Conservation (phyloP, 2,329 filamentous ascomycete species). For the Aspergillus candidus region DNA sequence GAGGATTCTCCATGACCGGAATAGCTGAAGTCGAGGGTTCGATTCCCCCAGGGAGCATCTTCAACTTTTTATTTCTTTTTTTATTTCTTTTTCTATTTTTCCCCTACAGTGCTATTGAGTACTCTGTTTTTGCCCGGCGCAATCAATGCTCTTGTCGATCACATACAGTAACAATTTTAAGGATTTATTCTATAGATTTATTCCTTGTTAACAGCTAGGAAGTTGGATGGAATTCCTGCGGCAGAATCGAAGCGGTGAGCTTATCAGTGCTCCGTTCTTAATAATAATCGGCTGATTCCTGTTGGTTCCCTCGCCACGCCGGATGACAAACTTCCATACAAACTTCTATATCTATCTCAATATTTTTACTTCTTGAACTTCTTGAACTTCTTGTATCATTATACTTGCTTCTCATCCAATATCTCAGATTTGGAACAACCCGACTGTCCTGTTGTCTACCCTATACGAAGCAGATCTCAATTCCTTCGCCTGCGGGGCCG, state of each 20-base stretch:
- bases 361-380: background rate
- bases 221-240: background rate
- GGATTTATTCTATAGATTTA: too few species aligned
- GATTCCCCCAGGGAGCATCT: too few species aligned
- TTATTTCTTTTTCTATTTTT: too few species aligned
- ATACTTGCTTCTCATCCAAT: background rate
- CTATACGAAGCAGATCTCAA: background rate
- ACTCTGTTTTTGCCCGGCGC: background rate
- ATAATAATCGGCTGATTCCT: too few species aligned
- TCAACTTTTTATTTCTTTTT: too few species aligned
- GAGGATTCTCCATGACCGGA: too few species aligned
- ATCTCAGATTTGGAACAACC: background rate
- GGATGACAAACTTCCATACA: constrained; percentile 25
- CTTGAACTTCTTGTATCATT: background rate
- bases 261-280: constrained; percentile 15
- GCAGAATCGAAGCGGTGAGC: constrained; percentile 17
- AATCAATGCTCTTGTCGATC: too few species aligned
- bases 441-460: background rate
- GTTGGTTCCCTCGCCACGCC: constrained; percentile 21
- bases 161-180: too few species aligned
- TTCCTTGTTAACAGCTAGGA: too few species aligned
- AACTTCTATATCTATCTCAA: background rate
- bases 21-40: too few species aligned
- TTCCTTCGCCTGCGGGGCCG: background rate
- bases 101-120: too few species aligned